Evolutionary conservation across 2,329 filamentous ascomycete genomes (phyloP), one percentile per base, ranked within the genome.

Genomic region (Neophaeococcomyces mojaviensis): DNA sequence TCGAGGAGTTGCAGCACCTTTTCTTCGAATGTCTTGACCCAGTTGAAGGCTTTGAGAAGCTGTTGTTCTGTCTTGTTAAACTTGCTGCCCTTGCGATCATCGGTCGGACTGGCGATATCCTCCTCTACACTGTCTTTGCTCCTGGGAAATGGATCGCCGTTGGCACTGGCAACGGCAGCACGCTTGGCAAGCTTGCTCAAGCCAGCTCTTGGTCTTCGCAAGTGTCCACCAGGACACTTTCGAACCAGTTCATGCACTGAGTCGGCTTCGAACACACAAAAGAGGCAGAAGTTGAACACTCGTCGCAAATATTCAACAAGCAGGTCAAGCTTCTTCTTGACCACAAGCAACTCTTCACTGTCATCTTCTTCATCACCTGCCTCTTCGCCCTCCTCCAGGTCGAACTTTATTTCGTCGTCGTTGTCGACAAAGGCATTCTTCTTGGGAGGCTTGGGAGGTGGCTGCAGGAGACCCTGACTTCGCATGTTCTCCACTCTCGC

Each of bases 221-320:
- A 79, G 72, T 98, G 92, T n/a, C 92, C 92, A 34, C 92, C 92
- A 20, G 92, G 88, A 58, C 92, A 98, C 68, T 98, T 97, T 49
- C 92, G 82, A 33, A 87, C 89, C 55, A 98, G 74, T 68, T 98
- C 92, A 60, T 98, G 92, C 18, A 97, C 83, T 0, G 90, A 97
- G 65, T 98, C 92, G 61, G 88, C 92, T 68, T 98, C 92, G 57
- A 98, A 97, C 4, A 98, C 94, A 64, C 92, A 98, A 72, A 97
- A 98, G 73, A 98, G 96, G 71, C 92, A 98, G 69, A 98, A 97
- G 68, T 92, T 96, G 75, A 94, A 94, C 43, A 98, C 92, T 13
- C 92, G 83, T 43, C 92, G 88, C 49, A 98, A 76, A 64, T 98
- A 98, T 68, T 98, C 92, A 44, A 97, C 92, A 64, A 95, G 76